Conservation (phyloP, 768 basidiomycete species). For the Leccinum pellstonianum region DNA sequence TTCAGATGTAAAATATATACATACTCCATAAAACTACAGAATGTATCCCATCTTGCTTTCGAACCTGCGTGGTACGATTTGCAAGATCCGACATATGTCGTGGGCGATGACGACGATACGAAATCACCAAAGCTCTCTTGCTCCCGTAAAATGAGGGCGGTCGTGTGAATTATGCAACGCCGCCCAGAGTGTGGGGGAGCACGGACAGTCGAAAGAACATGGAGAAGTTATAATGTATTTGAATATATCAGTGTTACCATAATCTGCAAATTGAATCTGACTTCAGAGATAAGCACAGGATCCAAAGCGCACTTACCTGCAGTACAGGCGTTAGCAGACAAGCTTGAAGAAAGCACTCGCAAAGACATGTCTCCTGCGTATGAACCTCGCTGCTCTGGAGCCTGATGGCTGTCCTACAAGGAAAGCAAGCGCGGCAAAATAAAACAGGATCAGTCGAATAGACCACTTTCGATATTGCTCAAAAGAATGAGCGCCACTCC, state of each 20-base stretch:
- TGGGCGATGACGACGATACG: constrained; percentile 33
- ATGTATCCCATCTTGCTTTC: constrained; percentile 39
- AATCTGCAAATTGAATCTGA: constrained; percentile 3
- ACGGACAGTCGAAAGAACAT: background rate
- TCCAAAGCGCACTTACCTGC: constrained; percentile 17
- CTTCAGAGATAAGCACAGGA: background rate
- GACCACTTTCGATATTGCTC: constrained; percentile 60
- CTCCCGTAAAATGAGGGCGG: constrained; percentile 97
- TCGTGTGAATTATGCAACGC: constrained; percentile 66
- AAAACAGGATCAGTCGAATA: constrained; percentile 33
- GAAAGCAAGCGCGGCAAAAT: constrained; percentile 42
- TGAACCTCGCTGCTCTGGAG: constrained; percentile 46
- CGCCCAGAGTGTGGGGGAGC: constrained; percentile 99
- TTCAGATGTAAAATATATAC: background rate
- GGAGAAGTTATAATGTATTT: constrained; percentile 5
- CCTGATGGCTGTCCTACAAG: constrained; percentile 25
- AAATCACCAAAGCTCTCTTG: constrained; percentile 48
- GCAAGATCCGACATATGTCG: constrained; percentile 36
- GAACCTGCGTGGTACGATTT: constrained; percentile 26
- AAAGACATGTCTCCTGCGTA: constrained; percentile 44
- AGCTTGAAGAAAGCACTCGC: background rate
- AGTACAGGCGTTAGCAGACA: background rate
- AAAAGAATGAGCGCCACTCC: constrained; percentile 80
- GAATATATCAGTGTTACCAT: background rate
- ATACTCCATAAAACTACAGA: background rate